These are phyloP conservation scores for Blastobotrys buckinghamii DNA, from an alignment of 1,139 yeast genomes.

Conservation along the genomic window DNA sequence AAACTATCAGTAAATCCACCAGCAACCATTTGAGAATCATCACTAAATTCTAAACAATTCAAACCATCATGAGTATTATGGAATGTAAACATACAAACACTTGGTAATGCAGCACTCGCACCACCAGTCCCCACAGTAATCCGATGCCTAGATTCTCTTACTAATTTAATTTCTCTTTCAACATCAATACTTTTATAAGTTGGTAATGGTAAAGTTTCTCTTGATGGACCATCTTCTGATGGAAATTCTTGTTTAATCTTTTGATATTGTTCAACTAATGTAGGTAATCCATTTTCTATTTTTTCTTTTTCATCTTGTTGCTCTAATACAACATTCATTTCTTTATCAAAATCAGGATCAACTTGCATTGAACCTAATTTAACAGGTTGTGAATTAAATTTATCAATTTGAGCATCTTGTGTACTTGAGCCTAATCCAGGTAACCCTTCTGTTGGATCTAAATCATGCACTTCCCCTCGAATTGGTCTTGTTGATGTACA, in stretches of 20 bases:
- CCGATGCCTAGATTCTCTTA: constrained; percentile 76
- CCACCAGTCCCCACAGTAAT: constrained; percentile 48
- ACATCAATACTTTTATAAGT: constrained; percentile 74
- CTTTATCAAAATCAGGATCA: constrained; percentile 80
- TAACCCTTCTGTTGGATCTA: constrained; percentile 59
- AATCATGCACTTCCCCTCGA: constrained; percentile 24
- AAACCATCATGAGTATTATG: constrained; percentile 89
- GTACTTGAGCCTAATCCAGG: constrained; percentile 50
- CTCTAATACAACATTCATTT: constrained; percentile 76
- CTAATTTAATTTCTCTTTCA: constrained; percentile 66
- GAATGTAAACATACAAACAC: constrained; percentile 97
- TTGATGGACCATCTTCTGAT: constrained; percentile 53
- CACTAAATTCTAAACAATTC: constrained; percentile 79
- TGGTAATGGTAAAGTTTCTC: constrained; percentile 79
- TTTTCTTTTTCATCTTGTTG: constrained; percentile 56
- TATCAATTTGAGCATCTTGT: constrained; percentile 35
- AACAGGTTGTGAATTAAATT: constrained; percentile 66
- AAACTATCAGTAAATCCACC: constrained; percentile 93
- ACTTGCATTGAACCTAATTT: constrained; percentile 78
- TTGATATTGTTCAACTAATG: constrained; percentile 44
- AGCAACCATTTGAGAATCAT: constrained; percentile 80
- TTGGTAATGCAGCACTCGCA: constrained; percentile 74
- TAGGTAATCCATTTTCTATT: constrained; percentile 29
- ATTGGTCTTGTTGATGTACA: constrained; percentile 31
- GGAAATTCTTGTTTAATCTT: constrained; percentile 31